A percentile compares a stretch with the other conserved stretches of the same genome.
Evolutionary conservation across 1,284 basidiomycete genomes (phyloP).

Genomic region (Rhodotorula sp.): DNA sequence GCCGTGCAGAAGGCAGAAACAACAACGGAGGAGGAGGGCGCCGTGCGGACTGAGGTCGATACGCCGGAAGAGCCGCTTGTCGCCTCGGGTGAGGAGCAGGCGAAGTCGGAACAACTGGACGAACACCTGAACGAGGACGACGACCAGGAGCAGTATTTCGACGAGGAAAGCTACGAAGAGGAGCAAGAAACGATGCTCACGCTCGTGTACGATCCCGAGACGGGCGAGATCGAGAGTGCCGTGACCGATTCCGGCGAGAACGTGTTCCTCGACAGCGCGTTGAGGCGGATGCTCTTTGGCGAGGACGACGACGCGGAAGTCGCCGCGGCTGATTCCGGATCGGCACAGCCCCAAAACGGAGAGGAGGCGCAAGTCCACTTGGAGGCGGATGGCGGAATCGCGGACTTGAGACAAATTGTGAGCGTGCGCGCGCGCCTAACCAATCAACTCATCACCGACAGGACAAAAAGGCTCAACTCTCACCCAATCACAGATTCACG

Average conservation of each 20-base stretch:
- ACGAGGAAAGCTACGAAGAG: background rate
- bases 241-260: constrained; percentile 16
- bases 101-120: background rate
- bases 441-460: background rate
- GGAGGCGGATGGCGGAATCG: background rate
- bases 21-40: background rate
- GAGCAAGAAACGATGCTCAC: constrained; percentile 14
- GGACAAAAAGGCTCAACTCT: too few species aligned
- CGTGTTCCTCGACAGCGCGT: constrained; percentile 12
- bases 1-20: background rate
- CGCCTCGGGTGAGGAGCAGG: background rate
- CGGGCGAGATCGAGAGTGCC: constrained; percentile 27
- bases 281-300: constrained; percentile 5
- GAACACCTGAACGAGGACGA: background rate
- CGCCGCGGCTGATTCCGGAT: background rate
- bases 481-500: constrained; percentile 16
- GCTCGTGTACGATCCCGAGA: constrained; percentile 31
- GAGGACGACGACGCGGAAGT: background rate
- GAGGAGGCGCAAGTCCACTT: background rate
- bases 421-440: background rate
- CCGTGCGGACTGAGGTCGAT: background rate
- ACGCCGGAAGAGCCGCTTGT: background rate
- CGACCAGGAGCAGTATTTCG: background rate
- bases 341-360: background rate
- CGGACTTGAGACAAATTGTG: constrained; percentile 25